Percentiles rank a stretch among this genome's conserved stretches.
Conservation (phyloP, 495 filamentous ascomycete genomes). For the Penicillium chermesinum region DNA sequence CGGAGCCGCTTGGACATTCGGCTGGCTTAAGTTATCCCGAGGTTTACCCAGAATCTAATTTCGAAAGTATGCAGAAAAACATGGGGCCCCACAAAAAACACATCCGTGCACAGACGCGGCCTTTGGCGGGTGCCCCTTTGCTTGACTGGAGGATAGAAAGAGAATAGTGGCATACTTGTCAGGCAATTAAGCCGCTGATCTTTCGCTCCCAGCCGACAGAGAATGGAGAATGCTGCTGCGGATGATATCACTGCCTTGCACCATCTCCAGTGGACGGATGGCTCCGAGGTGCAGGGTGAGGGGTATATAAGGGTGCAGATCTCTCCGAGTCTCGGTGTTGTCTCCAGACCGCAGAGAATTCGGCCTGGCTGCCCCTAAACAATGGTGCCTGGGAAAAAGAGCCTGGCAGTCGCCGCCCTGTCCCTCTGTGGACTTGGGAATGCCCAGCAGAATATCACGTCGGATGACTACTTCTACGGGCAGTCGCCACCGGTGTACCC, state of each 20-base stretch:
- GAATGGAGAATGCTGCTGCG: too few relatives aligned
- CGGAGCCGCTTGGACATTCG: not conserved
- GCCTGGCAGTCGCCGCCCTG: conserved; percentile 10
- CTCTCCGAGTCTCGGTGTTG: not conserved
- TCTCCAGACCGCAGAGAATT: not conserved
- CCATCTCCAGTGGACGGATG: too few relatives aligned
- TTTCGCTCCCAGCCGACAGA: not conserved
- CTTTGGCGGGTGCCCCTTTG: not conserved
- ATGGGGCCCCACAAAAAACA: not conserved
- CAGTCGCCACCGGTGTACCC: conserved; percentile 52
- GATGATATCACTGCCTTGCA: not conserved
- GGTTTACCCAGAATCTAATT: conserved; percentile 4
- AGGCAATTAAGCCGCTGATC: not conserved
- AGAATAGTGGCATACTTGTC: too few relatives aligned
- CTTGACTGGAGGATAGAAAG: not conserved
- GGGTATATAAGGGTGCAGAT: not conserved
- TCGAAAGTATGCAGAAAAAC: not conserved
- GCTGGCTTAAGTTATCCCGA: not conserved
- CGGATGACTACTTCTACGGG: conserved; percentile 47
- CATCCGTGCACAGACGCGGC: not conserved
- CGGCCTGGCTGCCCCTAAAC: not conserved
- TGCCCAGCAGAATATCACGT: conserved; percentile 15
- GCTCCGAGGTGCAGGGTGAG: too few relatives aligned
- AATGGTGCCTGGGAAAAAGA: not conserved
- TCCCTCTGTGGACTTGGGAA: conserved; percentile 14